Evolutionary conservation across 2,329 filamentous ascomycete species (phyloP).

Genomic region (Exserohilum rostratum): DNA sequence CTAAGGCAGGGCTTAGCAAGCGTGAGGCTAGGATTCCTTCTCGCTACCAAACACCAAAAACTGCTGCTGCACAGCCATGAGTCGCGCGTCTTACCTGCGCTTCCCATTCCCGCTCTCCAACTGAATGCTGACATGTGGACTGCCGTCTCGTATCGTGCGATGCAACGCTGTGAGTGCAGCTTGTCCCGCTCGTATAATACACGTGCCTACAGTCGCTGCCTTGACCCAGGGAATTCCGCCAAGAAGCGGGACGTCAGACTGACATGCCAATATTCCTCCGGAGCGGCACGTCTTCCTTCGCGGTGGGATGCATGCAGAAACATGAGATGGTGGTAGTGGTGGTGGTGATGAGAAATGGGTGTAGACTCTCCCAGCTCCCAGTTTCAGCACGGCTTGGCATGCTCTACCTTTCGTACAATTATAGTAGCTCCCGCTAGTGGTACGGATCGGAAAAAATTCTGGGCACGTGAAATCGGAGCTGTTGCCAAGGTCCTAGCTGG

Average conservation of each 20-base stretch:
- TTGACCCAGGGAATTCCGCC: not conserved
- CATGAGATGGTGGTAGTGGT: too few species aligned
- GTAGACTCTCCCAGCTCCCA: too few species aligned
- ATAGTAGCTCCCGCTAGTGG: not conserved
- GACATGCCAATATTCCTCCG: too few species aligned
- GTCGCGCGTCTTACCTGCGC: not conserved
- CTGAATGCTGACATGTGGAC: not conserved
- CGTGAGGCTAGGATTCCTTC: not conserved
- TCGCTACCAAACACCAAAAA: constrained; percentile 6
- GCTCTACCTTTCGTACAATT: too few species aligned
- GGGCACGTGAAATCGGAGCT: not conserved
- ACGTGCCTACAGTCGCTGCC: not conserved
- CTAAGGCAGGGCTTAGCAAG: not conserved
- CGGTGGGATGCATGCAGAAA: too few species aligned
- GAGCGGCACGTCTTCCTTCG: too few species aligned
- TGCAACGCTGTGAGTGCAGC: not conserved
- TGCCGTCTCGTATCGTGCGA: constrained; percentile 1
- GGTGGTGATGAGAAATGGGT: too few species aligned
- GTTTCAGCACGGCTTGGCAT: not conserved
- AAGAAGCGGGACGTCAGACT: too few species aligned
- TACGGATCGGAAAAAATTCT: constrained; percentile 9
- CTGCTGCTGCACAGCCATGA: not conserved
- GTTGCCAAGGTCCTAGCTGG: not conserved
- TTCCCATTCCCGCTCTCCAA: not conserved
- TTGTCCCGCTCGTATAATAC: not conserved